Percentiles rank a stretch among this genome's conserved stretches.
These are phyloP conservation scores for Scleromitrula shiraiana DNA, from an alignment of 2,329 filamentous ascomycete species.

Conservation along the genomic window DNA sequence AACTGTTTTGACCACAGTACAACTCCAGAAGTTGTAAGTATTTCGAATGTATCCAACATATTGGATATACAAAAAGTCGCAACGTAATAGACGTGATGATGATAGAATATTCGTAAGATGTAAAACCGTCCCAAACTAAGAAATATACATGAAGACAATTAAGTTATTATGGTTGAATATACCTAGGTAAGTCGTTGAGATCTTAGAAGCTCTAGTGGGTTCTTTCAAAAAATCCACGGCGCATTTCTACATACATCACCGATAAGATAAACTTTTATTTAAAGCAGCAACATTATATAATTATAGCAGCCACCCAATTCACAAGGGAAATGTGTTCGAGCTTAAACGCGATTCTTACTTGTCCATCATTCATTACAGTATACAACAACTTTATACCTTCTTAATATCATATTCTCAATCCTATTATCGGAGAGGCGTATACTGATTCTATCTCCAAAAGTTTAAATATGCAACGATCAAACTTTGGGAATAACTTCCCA, in stretches of 20 bases:
- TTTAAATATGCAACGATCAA: conserved; percentile 68
- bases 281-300: background rate
- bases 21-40: conserved; percentile 89
- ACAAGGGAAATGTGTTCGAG: conserved; percentile 15
- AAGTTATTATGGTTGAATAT: background rate
- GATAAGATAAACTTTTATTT: conserved; percentile 8
- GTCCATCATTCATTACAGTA: too few relatives aligned
- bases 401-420: background rate
- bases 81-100: background rate
- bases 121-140: background rate
- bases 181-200: too few relatives aligned
- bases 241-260: conserved; percentile 1
- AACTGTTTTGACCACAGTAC: conserved; percentile 94
- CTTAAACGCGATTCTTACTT: conserved; percentile 1
- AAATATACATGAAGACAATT: background rate
- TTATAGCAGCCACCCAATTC: conserved; percentile 7
- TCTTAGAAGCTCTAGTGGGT: background rate
- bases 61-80: conserved; percentile 5
- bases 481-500: conserved; percentile 63
- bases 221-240: background rate
- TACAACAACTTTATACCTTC: background rate
- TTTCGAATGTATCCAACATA: conserved; percentile 97
- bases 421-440: background rate
- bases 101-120: background rate
- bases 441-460: background rate